Percentiles rank a stretch among this genome's conserved stretches.
phyloP scores from a whole-genome alignment of 257 asterid species.

The Ophiorrhiza pumila region DNA sequence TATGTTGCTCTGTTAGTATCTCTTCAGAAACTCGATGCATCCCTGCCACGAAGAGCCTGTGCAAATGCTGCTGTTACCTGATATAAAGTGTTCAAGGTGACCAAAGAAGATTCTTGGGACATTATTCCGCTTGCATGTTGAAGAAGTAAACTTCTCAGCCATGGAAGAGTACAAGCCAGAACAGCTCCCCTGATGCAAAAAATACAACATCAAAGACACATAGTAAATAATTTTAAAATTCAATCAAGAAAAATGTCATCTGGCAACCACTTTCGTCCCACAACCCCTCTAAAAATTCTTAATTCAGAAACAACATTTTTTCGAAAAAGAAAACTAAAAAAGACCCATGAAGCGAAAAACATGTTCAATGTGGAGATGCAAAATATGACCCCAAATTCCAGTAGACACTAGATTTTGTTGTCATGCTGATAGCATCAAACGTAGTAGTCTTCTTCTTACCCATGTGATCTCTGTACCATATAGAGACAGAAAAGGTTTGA shows the following conservation, averaged over 20 bases:
- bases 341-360: background rate
- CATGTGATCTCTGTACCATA: background rate
- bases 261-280: background rate
- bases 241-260: background rate
- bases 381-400: background rate
- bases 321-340: background rate
- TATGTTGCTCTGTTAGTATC: background rate
- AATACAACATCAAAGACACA: constrained; percentile 8
- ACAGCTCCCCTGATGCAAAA: constrained; percentile 74
- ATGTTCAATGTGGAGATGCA: background rate
- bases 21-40: background rate
- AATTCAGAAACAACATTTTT: background rate
- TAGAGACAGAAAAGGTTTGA: background rate
- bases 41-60: background rate
- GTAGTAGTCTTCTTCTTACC: background rate
- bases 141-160: constrained; percentile 81
- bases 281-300: background rate
- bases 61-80: constrained; percentile 47
- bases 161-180: constrained; percentile 87
- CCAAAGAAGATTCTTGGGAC: constrained; percentile 86
- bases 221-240: background rate
- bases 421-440: background rate
- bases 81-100: constrained; percentile 69
- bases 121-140: constrained; percentile 82
- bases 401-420: background rate